Evolutionary conservation across 2,329 filamentous ascomycete species (phyloP), one percentile per base, ranked within the genome.

Genomic region (Alternaria conjuncta): DNA sequence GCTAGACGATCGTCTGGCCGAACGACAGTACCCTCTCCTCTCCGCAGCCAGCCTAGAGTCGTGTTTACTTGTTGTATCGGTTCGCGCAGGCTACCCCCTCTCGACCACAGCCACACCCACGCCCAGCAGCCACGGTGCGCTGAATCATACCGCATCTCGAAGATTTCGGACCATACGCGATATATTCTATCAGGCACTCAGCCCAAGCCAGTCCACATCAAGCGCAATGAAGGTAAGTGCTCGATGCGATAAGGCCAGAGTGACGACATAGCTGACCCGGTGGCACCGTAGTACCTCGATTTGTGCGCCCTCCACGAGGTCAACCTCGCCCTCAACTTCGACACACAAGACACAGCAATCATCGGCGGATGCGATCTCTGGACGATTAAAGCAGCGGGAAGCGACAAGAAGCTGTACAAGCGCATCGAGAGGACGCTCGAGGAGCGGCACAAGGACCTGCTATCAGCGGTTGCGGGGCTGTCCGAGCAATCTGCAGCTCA

Each of bases 331-430:
- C 89, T 99, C 78, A 98, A 97, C 79, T 98, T 98, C 85, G 93
- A 96, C 75, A 97, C 95, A 1, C 89, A 92, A 55, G 95, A 98
- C 79, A 94, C 93, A 78, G 92, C 95, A 71, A 92, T 99, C 64
- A 91, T 94, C 26, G 96, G 96, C 73, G 92, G 93, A 69, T 98
- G 95, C 85, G 96, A 99, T 80, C 87, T 98, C 18, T 99, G 97
- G 85, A 98, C 95, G 10, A 97, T 94, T 25, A 99, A 99, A 82
- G 94, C 96, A 28, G 94, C 95, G 59, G 94, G 94, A 49, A 90
- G 91, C 67, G 96, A 99, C 80, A 97, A 97, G 87, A 98, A 98
- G 79, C 86, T 99, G 9, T 97, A 97, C 85, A 96, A 94, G 82
- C 92, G 91, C 78, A 98, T 99, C 77, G 94, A 97, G 78, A 89